Conservation (phyloP, 768 basidiomycete species). For the Boletus reticulatus region DNA sequence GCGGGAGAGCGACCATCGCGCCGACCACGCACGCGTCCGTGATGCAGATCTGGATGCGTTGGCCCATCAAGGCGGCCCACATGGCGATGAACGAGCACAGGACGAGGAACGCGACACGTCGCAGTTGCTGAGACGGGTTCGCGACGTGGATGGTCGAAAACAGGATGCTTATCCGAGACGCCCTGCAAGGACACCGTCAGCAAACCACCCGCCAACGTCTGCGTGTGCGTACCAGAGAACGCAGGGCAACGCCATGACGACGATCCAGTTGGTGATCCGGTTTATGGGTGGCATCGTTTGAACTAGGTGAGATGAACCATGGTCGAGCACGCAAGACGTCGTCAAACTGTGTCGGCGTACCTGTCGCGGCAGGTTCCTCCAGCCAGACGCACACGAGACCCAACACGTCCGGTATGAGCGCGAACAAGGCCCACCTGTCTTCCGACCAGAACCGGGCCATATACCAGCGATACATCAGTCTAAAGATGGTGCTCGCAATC, state of each 20-base stretch:
- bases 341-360: not conserved
- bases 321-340: not conserved
- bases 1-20: constrained; percentile 9
- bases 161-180: constrained; percentile 24
- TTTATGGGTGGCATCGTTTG: not conserved
- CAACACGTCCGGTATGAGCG: constrained; percentile 16
- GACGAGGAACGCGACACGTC: constrained; percentile 1
- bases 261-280: constrained; percentile 9
- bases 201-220: too few relatives aligned
- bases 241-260: constrained; percentile 8
- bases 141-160: constrained; percentile 20
- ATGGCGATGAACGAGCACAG: constrained; percentile 20
- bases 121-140: constrained; percentile 8
- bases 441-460: constrained; percentile 30
- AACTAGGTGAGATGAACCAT: not conserved
- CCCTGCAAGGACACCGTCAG: constrained; percentile 19
- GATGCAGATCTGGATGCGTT: constrained; percentile 12
- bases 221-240: constrained; percentile 25
- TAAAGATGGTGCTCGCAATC: constrained; percentile 23
- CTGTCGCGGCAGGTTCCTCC: not conserved
- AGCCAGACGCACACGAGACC: constrained; percentile 13
- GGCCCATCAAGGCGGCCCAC: constrained; percentile 22
- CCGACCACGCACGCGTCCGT: not conserved
- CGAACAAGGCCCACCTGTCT: constrained; percentile 24
- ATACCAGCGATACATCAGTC: constrained; percentile 20